These are phyloP conservation scores for Nelumbo lutea DNA, from an alignment of 164 flowering plant genomes.

Conservation along the genomic window DNA sequence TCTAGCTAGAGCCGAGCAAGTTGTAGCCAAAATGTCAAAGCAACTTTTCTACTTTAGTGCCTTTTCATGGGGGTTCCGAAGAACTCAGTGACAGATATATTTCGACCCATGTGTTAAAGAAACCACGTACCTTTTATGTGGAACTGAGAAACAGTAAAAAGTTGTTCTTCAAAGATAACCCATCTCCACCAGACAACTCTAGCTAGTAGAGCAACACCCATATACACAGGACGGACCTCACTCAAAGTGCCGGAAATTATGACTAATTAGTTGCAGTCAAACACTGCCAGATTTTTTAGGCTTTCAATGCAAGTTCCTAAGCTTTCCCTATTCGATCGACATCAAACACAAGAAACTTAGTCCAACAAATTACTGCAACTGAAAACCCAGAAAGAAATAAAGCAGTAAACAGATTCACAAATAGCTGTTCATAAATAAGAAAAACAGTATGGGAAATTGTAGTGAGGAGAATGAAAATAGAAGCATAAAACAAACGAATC, in stretches of 20 bases:
- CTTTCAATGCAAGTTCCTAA: background rate
- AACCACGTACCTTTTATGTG: background rate
- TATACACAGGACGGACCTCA: background rate
- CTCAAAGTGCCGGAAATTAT: background rate
- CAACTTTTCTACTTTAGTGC: slow-evolving; percentile 22
- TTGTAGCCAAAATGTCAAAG: slow-evolving; percentile 48
- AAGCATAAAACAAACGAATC: slow-evolving; percentile 11
- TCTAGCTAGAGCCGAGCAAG: slow-evolving; percentile 37
- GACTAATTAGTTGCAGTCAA: background rate
- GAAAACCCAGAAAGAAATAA: too few species aligned
- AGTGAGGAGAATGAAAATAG: slow-evolving; percentile 7
- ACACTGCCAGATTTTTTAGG: background rate
- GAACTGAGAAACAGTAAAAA: background rate
- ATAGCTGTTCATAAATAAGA: background rate
- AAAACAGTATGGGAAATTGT: background rate
- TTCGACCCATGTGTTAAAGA: background rate
- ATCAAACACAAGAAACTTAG: too few species aligned
- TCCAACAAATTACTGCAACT: too few species aligned
- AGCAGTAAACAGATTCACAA: too few species aligned
- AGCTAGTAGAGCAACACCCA: background rate
- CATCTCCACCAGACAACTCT: background rate
- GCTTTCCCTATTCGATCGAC: too few species aligned
- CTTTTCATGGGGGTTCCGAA: slow-evolving; percentile 17
- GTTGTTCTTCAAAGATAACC: background rate
- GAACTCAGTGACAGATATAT: background rate